Evolutionary conservation across 108 stramenopile species (phyloP).

Genomic region (Schizochytrium sp.): DNA sequence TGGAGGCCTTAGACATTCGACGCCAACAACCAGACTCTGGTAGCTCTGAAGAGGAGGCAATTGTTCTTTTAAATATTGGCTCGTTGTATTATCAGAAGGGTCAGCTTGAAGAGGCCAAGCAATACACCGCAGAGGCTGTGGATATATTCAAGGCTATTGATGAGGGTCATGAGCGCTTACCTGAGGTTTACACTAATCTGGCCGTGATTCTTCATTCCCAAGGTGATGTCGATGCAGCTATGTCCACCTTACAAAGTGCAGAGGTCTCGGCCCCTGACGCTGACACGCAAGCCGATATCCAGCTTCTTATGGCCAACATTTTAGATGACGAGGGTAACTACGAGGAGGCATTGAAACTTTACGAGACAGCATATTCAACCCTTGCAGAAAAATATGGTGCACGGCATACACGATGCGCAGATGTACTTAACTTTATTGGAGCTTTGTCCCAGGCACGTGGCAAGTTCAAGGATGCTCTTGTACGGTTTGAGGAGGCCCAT

Average conservation of each 20-base stretch:
- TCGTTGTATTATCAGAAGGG: conserved; percentile 18
- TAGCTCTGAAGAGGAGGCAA: conserved; percentile 12
- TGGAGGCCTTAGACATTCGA: conserved; percentile 7
- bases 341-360: background rate
- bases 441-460: background rate
- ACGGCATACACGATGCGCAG: conserved; percentile 26
- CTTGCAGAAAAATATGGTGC: conserved; percentile 35
- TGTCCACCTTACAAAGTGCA: background rate
- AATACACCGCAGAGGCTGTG: background rate
- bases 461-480: conserved; percentile 16
- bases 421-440: conserved; percentile 8
- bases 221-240: background rate
- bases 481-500: background rate
- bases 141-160: conserved; percentile 21
- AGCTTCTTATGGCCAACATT: conserved; percentile 20
- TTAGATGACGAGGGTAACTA: conserved; percentile 26
- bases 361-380: conserved; percentile 4
- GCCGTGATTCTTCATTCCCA: conserved; percentile 8
- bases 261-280: background rate
- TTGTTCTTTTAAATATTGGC: background rate
- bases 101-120: background rate
- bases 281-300: background rate
- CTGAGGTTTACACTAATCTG: conserved; percentile 16
- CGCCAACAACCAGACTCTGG: background rate
- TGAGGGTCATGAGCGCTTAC: background rate